phyloP scores from a whole-genome alignment of 75 land plant genomes.

The Ceratopteris richardii region DNA sequence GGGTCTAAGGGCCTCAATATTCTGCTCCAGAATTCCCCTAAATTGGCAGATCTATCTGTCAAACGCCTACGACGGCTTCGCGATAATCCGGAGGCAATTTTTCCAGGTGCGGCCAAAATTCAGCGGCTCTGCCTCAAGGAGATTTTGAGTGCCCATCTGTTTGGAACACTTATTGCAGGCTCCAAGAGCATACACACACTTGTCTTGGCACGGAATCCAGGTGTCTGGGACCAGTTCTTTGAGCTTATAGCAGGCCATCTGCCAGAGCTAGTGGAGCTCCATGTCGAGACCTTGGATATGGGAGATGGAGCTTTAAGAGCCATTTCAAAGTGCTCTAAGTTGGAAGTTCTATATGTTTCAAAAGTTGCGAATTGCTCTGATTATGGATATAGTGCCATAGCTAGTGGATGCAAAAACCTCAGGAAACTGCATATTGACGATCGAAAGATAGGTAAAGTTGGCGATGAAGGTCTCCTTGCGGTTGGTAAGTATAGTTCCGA shows the following conservation, averaged over 20 bases:
- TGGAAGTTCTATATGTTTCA: slow-evolving; percentile 36
- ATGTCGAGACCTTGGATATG: slow-evolving; percentile 31
- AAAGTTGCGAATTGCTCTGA: slow-evolving; percentile 47
- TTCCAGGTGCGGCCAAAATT: slow-evolving; percentile 23
- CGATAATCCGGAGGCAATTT: slow-evolving; percentile 31
- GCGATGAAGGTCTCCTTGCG: slow-evolving; percentile 37
- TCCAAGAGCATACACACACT: slow-evolving; percentile 38
- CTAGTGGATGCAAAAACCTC: slow-evolving; percentile 34
- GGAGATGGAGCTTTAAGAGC: slow-evolving; percentile 39
- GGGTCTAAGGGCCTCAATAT: slow-evolving; percentile 47
- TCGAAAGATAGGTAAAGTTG: slow-evolving; percentile 21
- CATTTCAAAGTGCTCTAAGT: slow-evolving; percentile 26
- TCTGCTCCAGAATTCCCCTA: slow-evolving; percentile 35
- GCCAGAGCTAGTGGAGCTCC: slow-evolving; percentile 32
- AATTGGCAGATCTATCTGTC: slow-evolving; percentile 69
- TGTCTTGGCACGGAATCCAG: slow-evolving; percentile 29
- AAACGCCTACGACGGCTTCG: slow-evolving; percentile 62
- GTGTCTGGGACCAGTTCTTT: slow-evolving; percentile 40
- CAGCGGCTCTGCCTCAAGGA: slow-evolving; percentile 44
- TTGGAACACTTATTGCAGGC: slow-evolving; percentile 39
- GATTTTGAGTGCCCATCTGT: slow-evolving; percentile 29
- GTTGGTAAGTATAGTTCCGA: slow-evolving; percentile 33
- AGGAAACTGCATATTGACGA: slow-evolving; percentile 44
- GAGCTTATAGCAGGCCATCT: slow-evolving; percentile 24
- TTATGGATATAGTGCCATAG: slow-evolving; percentile 35